Percentiles rank a stretch among this genome's conserved stretches.
Evolutionary conservation across 345 rosid genomes (phyloP).

Genomic region (Arabidopsis suecica): DNA sequence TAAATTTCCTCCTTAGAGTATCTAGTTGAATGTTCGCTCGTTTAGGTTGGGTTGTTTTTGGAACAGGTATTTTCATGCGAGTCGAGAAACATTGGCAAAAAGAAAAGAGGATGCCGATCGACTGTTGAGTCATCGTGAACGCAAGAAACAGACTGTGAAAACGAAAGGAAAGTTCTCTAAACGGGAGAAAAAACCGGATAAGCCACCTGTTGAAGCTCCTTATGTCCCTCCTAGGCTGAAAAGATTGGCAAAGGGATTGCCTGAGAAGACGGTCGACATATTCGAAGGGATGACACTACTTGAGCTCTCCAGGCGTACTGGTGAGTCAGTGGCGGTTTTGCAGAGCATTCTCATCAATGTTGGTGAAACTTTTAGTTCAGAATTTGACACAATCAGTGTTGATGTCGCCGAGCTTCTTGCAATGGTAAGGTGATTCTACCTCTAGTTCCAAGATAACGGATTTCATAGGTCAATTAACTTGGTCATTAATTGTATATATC

Average conservation of each 20-base stretch:
- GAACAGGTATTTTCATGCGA: constrained; percentile 68
- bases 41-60: constrained; percentile 17
- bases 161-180: constrained; percentile 65
- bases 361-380: constrained; percentile 78
- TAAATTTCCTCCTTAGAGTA: background rate
- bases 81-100: constrained; percentile 55
- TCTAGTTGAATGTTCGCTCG: constrained; percentile 7
- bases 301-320: constrained; percentile 80
- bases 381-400: constrained; percentile 76
- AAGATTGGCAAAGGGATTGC: constrained; percentile 52
- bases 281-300: constrained; percentile 85
- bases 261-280: constrained; percentile 71
- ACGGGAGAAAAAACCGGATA: constrained; percentile 47
- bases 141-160: constrained; percentile 49
- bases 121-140: constrained; percentile 54
- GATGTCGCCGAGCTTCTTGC: constrained; percentile 85
- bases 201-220: constrained; percentile 80
- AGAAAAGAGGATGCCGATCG: constrained; percentile 55
- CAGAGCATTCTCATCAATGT: constrained; percentile 77
- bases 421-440: constrained; percentile 59
- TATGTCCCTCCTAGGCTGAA: constrained; percentile 71
- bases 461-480: background rate
- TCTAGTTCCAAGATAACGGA: constrained; percentile 4
- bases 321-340: constrained; percentile 56
- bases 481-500: background rate